A percentile compares a stretch with the other conserved stretches of the same genome.
Evolutionary conservation across 257 asterid species (phyloP).

Genomic region (Thymus mandschuricus): DNA sequence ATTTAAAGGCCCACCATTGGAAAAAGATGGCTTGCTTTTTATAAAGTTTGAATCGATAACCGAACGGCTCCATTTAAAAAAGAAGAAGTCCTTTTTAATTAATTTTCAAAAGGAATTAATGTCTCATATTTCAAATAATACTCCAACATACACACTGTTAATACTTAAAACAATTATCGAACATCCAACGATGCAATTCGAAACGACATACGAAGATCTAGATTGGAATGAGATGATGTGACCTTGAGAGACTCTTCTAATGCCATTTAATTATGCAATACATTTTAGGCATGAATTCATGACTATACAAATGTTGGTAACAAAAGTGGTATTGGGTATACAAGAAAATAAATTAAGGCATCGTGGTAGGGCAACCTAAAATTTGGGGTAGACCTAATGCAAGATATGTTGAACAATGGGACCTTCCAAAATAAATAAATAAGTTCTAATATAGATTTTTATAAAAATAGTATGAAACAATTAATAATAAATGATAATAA

Average conservation of each 20-base stretch:
- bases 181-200: too few species aligned
- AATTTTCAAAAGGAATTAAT: too few species aligned
- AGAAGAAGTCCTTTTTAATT: too few species aligned
- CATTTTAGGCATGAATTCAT: too few species aligned
- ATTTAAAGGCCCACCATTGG: conserved; percentile 36
- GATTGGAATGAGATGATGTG: not conserved
- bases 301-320: not conserved
- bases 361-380: conserved; percentile 31
- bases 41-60: conserved; percentile 41
- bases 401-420: conserved; percentile 34
- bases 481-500: too few species aligned
- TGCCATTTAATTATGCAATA: not conserved
- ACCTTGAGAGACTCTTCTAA: not conserved
- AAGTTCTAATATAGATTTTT: not conserved
- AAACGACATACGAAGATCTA: too few species aligned
- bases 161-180: too few species aligned
- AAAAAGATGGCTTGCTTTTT: conserved; percentile 45
- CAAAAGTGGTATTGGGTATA: not conserved
- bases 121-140: too few species aligned
- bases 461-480: too few species aligned
- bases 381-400: conserved; percentile 29
- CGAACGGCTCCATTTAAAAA: not conserved
- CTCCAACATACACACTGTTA: too few species aligned
- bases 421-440: conserved; percentile 3
- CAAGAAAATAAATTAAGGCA: conserved; percentile 16